Percentiles rank a stretch among this genome's conserved stretches.
These are phyloP conservation scores for Rubia balearica DNA, from an alignment of 305 asterid genomes.

Conservation along the genomic window DNA sequence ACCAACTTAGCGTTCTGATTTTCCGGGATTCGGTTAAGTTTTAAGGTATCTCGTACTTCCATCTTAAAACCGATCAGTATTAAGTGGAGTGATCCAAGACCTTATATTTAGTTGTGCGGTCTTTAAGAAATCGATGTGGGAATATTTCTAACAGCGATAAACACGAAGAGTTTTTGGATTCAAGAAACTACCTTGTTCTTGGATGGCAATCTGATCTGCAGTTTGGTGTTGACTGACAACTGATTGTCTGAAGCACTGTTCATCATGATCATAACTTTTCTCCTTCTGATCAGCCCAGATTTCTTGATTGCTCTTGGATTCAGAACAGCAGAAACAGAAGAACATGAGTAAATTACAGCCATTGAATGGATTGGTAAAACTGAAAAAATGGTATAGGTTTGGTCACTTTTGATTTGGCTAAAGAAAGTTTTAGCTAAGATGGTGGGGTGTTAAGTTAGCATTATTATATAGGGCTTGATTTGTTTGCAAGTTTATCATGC, in stretches of 20 bases:
- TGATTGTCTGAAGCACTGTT: slow-evolving; percentile 5
- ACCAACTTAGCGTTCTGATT: too few species aligned
- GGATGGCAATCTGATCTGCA: slow-evolving; percentile 15
- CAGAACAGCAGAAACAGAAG: not conserved
- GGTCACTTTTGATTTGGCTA: not conserved
- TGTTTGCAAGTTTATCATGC: too few species aligned
- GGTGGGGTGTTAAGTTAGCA: not conserved
- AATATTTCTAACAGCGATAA: too few species aligned
- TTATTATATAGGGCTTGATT: not conserved
- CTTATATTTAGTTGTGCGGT: too few species aligned
- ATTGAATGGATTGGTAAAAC: slow-evolving; percentile 5
- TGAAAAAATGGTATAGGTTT: not conserved
- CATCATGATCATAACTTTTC: slow-evolving; percentile 13
- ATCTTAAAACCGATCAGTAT: too few species aligned
- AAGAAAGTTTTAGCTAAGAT: not conserved
- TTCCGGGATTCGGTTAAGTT: too few species aligned
- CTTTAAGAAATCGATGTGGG: too few species aligned
- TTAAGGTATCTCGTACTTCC: too few species aligned
- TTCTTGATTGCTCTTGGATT: slow-evolving; percentile 9
- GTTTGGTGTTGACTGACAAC: slow-evolving; percentile 4
- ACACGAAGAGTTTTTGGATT: not conserved
- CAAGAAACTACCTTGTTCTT: slow-evolving; percentile 14
- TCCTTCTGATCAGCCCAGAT: not conserved
- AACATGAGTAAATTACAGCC: slow-evolving; percentile 12
- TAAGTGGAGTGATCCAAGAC: too few species aligned